Evolutionary conservation across 2,329 filamentous ascomycete genomes (phyloP).

Genomic region (Pyricularia sp.): DNA sequence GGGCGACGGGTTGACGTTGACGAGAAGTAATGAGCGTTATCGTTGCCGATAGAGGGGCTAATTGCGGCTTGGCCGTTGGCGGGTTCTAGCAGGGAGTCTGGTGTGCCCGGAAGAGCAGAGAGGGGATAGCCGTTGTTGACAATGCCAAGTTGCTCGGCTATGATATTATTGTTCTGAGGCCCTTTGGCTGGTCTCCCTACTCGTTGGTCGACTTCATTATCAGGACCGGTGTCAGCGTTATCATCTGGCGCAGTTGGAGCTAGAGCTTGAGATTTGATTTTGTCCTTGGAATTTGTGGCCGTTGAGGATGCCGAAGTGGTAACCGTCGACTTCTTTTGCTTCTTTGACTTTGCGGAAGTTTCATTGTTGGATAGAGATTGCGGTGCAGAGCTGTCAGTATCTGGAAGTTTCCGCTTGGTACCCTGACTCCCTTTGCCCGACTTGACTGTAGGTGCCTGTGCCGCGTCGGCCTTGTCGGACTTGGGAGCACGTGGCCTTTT

Average conservation of each 20-base stretch:
- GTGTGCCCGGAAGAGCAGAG: not conserved
- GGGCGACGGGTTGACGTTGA: not conserved
- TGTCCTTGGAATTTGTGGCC: conserved; percentile 1
- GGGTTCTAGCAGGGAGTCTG: not conserved
- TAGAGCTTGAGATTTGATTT: conserved; percentile 62
- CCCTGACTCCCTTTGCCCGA: not conserved
- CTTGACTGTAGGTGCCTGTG: not conserved
- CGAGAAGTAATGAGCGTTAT: not conserved
- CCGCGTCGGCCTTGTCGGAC: not conserved
- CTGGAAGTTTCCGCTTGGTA: not conserved
- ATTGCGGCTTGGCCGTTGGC: not conserved
- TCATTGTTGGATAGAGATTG: not conserved
- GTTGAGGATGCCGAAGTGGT: not conserved
- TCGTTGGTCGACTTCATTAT: not conserved
- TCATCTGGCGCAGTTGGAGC: conserved; percentile 38
- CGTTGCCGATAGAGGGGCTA: too few species aligned
- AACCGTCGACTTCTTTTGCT: not conserved
- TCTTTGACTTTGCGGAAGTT: not conserved
- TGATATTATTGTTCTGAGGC: not conserved
- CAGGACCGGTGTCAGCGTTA: conserved; percentile 10
- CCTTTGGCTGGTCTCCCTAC: not conserved
- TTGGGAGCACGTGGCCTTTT: not conserved
- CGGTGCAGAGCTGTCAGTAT: not conserved
- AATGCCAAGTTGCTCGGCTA: not conserved
- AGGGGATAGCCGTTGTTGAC: not conserved